These are phyloP conservation scores for Catenaria anguillulae DNA, from an alignment of 371 early-diverging fungal genomes.

Conservation along the genomic window DNA sequence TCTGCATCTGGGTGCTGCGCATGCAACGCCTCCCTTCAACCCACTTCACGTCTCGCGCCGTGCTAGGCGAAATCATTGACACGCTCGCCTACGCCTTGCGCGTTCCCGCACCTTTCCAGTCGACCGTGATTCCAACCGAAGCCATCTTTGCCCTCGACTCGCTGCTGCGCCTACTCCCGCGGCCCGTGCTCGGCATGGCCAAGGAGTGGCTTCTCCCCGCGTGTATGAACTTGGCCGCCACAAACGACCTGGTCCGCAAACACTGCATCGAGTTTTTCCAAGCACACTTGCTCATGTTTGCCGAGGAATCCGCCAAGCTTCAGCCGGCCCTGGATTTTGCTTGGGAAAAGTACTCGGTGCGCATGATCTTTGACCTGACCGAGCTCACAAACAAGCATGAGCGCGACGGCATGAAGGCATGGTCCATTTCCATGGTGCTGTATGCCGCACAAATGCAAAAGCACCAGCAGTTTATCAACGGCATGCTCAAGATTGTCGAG, in stretches of 20 bases:
- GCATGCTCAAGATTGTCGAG: conserved; percentile 8
- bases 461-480: not conserved
- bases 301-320: not conserved
- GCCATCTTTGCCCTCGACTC: not conserved
- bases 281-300: not conserved
- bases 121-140: not conserved
- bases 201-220: not conserved
- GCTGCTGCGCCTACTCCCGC: not conserved
- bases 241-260: not conserved
- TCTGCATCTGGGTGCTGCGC: not conserved
- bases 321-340: not conserved
- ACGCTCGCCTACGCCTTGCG: not conserved
- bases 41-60: not conserved
- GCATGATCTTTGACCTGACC: not conserved
- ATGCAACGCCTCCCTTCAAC: not conserved
- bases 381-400: not conserved
- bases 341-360: not conserved
- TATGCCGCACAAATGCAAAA: not conserved
- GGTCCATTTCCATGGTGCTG: conserved; percentile 1
- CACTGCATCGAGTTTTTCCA: not conserved
- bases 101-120: not conserved
- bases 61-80: not conserved
- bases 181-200: not conserved
- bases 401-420: conserved; percentile 1
- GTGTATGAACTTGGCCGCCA: not conserved